Evolutionary conservation across 1,284 basidiomycete genomes (phyloP).

Genomic region (Malassezia nana): DNA sequence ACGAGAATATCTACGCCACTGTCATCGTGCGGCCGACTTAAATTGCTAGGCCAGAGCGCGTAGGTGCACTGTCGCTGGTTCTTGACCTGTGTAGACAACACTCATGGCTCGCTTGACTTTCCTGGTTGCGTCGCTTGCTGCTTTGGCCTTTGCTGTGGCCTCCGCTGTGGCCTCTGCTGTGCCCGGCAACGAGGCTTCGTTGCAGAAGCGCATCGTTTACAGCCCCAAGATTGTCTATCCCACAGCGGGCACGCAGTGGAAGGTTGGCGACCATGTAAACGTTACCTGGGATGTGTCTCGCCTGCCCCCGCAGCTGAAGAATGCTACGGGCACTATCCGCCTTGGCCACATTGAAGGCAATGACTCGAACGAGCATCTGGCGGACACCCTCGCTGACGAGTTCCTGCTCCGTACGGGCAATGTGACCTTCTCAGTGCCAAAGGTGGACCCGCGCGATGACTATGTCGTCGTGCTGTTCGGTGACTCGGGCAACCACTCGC

Average conservation of each 20-base stretch:
- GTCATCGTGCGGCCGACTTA: neutral
- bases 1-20: neutral
- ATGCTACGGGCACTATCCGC: constrained; percentile 13
- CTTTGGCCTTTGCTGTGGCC: neutral
- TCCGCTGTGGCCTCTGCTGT: neutral
- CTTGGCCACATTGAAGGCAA: constrained; percentile 20
- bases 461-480: constrained; percentile 31
- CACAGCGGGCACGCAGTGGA: constrained; percentile 14
- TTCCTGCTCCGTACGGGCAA: constrained; percentile 18
- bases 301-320: constrained; percentile 12
- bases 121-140: neutral
- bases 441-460: constrained; percentile 18
- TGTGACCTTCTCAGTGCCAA: constrained; percentile 20
- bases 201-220: constrained; percentile 22
- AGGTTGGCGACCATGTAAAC: constrained; percentile 12
- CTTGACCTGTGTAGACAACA: neutral
- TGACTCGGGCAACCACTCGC: constrained; percentile 26
- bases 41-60: neutral
- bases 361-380: constrained; percentile 15
- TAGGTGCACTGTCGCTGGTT: neutral
- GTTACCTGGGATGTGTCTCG: constrained; percentile 19
- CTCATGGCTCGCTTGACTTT: constrained; percentile 9
- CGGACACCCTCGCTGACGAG: constrained; percentile 20
- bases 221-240: constrained; percentile 23
- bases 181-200: neutral